A percentile compares a stretch with the other conserved stretches of the same genome.
These are phyloP conservation scores for Begonia masoniana DNA, from an alignment of 306 rosid species.

Conservation along the genomic window DNA sequence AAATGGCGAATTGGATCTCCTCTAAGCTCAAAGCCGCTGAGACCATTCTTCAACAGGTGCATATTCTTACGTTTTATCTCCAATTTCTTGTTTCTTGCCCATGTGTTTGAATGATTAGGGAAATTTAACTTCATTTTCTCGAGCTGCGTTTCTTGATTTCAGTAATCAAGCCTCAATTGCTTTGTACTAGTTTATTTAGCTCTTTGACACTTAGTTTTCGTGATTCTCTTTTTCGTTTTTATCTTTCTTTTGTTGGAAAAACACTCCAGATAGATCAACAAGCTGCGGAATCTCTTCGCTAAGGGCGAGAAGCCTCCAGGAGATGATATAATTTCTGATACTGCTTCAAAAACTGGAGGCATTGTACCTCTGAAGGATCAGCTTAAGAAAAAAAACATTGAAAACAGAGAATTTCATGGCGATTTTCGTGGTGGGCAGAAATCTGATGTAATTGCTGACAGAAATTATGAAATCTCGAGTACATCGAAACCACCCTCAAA, in stretches of 20 bases:
- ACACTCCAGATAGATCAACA: slow-evolving; percentile 80
- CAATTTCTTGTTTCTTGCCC: not conserved
- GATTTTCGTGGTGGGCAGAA: slow-evolving; percentile 43
- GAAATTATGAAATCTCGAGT: slow-evolving; percentile 23
- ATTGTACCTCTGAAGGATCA: slow-evolving; percentile 65
- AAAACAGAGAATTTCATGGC: slow-evolving; percentile 37
- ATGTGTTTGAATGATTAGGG: not conserved
- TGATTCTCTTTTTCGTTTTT: not conserved
- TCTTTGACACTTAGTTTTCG: not conserved
- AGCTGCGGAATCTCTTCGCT: slow-evolving; percentile 88
- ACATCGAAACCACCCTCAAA: slow-evolving; percentile 33
- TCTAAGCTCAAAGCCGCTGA: slow-evolving; percentile 96
- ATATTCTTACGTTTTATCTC: slow-evolving; percentile 1
- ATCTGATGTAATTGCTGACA: slow-evolving; percentile 13
- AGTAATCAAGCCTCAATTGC: no score
- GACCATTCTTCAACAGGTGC: slow-evolving; percentile 84
- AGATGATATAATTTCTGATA: slow-evolving; percentile 31
- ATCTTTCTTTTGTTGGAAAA: slow-evolving; percentile 14
- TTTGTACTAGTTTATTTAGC: no score
- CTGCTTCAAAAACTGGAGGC: slow-evolving; percentile 32
- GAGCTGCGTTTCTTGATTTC: no score
- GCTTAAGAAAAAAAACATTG: slow-evolving; percentile 55
- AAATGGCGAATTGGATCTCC: slow-evolving; percentile 95
- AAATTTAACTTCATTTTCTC: no score
- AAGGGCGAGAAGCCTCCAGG: slow-evolving; percentile 50